Base-by-base conservation (phyloP, 306 rosid species). In the Lithocarpus polystachyus region DNA sequence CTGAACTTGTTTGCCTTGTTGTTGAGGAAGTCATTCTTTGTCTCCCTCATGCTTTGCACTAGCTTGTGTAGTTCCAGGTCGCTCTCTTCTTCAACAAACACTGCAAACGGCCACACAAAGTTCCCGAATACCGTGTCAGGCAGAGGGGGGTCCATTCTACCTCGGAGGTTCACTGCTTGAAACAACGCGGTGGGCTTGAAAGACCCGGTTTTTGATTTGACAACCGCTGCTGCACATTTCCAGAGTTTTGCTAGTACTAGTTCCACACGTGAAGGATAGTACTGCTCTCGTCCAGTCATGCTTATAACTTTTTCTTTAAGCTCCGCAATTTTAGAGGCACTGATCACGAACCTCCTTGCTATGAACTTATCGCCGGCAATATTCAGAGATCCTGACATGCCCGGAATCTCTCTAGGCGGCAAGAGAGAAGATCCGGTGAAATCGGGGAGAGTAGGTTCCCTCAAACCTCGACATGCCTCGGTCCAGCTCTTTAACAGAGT, bases 141-240 rank as follows among this genome's bases (percentile, higher is more conserved):
- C 26, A 85, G 52, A 1, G 77, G 62, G 0, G 89, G 91, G 0
- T 72, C 81, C 87, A 88, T 78, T 5, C 86, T 62, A 0, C 81
- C 45, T 53, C 89, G 89, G 2, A 88, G 89, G 37, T 88, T 85
- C 80, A 88, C 87, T 0, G 87, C 91, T 26, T 88, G 91, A 29
- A 85, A 88, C 74, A 88, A 7, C 14, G 77, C 77, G 0, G 89
- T 82, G 0, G 61, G 87, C 68, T 51, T 83, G 51, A 88, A 78
- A 29, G 86, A 18, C 64, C 31, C 33, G 54, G 75, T 72, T 75
- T 61, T 76, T 0, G 75, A 56, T 10, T 68, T 11, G 13, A 54
- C 55, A 4, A 72, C 37, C 0, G 56, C 26, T 2, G 74, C 20
- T 0, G 89, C 91, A 33, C 84, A 85, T 61, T 61, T 85, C 91